Base-by-base conservation (phyloP, 805 yeast species). In the Huiozyma naganishii region DNA sequence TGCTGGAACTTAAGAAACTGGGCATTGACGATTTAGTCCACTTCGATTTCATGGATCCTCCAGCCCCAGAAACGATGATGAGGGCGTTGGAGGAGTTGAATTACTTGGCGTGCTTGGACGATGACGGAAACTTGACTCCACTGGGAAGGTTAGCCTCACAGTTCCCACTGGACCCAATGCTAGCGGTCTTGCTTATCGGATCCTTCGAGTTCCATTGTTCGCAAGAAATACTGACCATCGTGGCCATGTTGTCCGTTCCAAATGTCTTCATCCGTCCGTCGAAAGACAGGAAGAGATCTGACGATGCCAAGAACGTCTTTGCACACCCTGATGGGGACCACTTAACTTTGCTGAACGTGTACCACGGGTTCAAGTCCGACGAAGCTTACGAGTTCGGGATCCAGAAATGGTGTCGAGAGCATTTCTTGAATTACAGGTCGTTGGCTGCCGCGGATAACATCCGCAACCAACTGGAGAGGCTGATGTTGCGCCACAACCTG, bases 41-140 rank as follows among this genome's bases (percentile, higher is more conserved):
- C 66, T 90, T 90, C 59, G 98, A 92, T 63, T 90, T 92, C 61
- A 90, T 90, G 95, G 98, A 90, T 60, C 97, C 98, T 6, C 98
- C 98, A 10, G 97, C 97, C 2, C 98, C 98, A 7, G 98, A 90
- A 65, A 92, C 98, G 6, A 92, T 90, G 98, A 92, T 92, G 98
- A 76, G 98, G 62, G 97, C 97, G 0, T 70, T 90, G 49, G 98
- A 90, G 64, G 98, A 90, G 64, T 73, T 90, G 57, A 89, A 92
- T 60, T 92, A 87, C 60, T 70, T 90, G 48, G 80, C 83, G 23
- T 92, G 97, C 68, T 72, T 90, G 42, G 85, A 86, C 52, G 96
- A 92, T 61, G 90, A 87, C 39, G 98, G 97, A 48, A 81, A 83
- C 43, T 68, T 90, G 52, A 92, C 97, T 0, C 76, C 92, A 1